These are phyloP conservation scores for Candida sanyaensis DNA, from an alignment of 1,139 yeast species.

Conservation along the genomic window DNA sequence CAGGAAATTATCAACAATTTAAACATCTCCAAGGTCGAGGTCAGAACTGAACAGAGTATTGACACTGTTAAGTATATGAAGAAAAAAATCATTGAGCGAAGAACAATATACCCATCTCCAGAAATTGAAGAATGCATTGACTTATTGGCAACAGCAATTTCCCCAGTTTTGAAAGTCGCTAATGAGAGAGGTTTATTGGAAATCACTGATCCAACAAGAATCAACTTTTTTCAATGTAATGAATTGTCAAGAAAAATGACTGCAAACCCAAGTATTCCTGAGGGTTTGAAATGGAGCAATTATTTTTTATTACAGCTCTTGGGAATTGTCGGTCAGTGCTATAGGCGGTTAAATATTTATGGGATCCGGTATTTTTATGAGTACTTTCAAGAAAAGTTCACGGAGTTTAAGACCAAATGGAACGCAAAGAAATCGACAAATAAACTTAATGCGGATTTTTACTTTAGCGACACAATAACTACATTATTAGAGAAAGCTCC, in stretches of 20 bases:
- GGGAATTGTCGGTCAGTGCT: constrained; percentile 74
- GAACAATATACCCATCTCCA: constrained; percentile 52
- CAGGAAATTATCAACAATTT: constrained; percentile 80
- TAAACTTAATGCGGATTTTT: constrained; percentile 61
- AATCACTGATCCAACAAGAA: constrained; percentile 61
- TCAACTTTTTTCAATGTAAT: constrained; percentile 73
- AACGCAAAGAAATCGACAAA: constrained; percentile 53
- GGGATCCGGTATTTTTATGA: constrained; percentile 78
- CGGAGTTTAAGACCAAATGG: constrained; percentile 60
- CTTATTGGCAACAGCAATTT: constrained; percentile 49
- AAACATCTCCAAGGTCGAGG: constrained; percentile 73
- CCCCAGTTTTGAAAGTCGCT: constrained; percentile 66
- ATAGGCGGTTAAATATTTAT: constrained; percentile 70
- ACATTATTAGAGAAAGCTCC: constrained; percentile 49
- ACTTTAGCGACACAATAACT: constrained; percentile 50
- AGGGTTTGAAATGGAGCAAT: constrained; percentile 72
- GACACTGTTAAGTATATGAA: constrained; percentile 84
- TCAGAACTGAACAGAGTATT: constrained; percentile 80
- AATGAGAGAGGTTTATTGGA: constrained; percentile 63
- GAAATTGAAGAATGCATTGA: constrained; percentile 58
- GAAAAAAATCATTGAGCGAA: constrained; percentile 59
- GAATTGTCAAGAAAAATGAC: constrained; percentile 64
- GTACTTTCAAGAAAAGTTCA: constrained; percentile 59
- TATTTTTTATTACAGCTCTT: constrained; percentile 62
- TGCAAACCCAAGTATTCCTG: constrained; percentile 54